Evolutionary conservation across 2,329 filamentous ascomycete genomes (phyloP), one percentile per base, ranked within the genome.

Genomic region (Diaporthe batatas): DNA sequence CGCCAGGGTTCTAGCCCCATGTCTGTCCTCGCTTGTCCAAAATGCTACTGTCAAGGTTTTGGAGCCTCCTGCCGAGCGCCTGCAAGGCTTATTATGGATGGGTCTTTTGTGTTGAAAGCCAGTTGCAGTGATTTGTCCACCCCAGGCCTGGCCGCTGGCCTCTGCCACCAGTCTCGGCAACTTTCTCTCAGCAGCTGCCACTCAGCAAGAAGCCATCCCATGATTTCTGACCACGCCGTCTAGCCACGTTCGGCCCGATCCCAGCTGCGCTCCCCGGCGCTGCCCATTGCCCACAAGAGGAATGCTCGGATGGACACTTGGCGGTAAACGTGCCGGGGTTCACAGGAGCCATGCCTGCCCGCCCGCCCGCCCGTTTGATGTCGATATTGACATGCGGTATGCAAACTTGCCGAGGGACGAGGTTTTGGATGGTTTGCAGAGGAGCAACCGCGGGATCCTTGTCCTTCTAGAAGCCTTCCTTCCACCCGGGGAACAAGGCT

Each of bases 401-500:
- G 29, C 62, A 25, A 51, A 25, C 29, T 11, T 39, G n/a, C n/a
- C 62, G 10, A 25, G 14, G 32, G 34, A 6, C 32, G 16, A 49
- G 25, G 6, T 23, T 12, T 12, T 36, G 32, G 7, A 23, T 53
- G 47, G 10, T 47, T 47, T 53, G 62, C 62, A 21, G 29, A 32
- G 16, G 25, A 39, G 62, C 62, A 67, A 39, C 7, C 51, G 47
- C 62, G 32, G 14, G 32, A 67, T 53, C 62, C 44, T 49, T 12
- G 62, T 67, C 62, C 62, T 67, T 67, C 62, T 67, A 67, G 62
- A 65, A 65, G 62, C 44, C n/a, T 65, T 65, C 44, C n/a, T 65
- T 65, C 62, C 29, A 36, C 39, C 14, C 44, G 11, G 18, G 21
- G 29, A 51, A 51, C 62, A 65, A 51, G 62, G 62, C 62, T 25